Percentiles rank a stretch among this genome's conserved stretches.
phyloP scores from a whole-genome alignment of 495 filamentous ascomycete species.

The Choiromyces venosus region DNA sequence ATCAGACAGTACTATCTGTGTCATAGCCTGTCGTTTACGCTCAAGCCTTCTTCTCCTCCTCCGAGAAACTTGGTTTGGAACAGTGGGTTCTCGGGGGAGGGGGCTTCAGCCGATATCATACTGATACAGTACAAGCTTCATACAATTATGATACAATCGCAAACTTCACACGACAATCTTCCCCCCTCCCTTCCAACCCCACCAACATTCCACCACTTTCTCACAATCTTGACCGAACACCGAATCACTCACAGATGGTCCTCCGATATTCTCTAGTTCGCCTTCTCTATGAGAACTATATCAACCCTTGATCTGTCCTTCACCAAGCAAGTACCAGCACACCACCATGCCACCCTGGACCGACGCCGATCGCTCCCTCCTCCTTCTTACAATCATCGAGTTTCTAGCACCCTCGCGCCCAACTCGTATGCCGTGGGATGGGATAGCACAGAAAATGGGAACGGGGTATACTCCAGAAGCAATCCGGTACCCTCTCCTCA shows the following conservation, averaged over 20 bases:
- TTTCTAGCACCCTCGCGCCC: conserved; percentile 17
- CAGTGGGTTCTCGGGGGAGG: not conserved
- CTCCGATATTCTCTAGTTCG: not conserved
- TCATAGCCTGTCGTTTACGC: not conserved
- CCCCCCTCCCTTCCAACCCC: not conserved
- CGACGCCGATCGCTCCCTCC: conserved; percentile 20
- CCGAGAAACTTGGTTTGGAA: not conserved
- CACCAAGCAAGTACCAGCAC: not conserved
- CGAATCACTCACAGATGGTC: not conserved
- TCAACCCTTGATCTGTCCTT: not conserved
- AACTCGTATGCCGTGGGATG: conserved; percentile 19
- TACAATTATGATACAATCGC: not conserved
- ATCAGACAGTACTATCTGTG: not conserved
- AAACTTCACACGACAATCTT: not conserved
- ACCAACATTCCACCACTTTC: not conserved
- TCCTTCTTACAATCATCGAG: conserved; percentile 28
- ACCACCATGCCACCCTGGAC: conserved; percentile 16
- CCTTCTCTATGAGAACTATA: not conserved
- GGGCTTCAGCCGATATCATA: not conserved
- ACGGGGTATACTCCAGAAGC: conserved; percentile 24
- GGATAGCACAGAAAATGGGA: conserved; percentile 31
- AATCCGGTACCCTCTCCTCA: conserved; percentile 9
- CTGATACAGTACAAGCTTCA: not conserved
- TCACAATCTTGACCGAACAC: not conserved
- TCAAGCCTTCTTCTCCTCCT: not conserved